phyloP scores from a whole-genome alignment of 257 asterid species.

The Rehmannia glutinosa region DNA sequence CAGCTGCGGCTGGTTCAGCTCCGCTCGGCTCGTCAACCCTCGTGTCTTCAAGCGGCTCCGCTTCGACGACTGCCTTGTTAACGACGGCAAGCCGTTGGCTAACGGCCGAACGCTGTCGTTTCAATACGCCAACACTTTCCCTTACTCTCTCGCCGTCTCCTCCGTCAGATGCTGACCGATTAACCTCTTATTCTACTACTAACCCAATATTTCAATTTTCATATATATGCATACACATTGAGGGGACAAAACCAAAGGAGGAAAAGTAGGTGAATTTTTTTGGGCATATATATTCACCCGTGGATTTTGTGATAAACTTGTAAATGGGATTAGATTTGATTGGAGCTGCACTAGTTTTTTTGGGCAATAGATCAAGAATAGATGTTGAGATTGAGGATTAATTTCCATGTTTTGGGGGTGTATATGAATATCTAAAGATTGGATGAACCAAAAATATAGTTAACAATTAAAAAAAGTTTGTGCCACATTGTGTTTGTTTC shows the following conservation, averaged over 20 bases:
- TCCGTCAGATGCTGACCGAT: conserved; percentile 53
- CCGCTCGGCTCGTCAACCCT: conserved; percentile 81
- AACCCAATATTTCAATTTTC: not conserved
- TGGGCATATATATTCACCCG: too few species aligned
- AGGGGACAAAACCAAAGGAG: not conserved
- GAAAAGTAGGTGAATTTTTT: not conserved
- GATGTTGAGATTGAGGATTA: not conserved
- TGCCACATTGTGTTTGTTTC: too few species aligned
- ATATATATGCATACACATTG: conserved; percentile 10
- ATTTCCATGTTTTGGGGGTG: not conserved
- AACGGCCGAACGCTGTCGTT: conserved; percentile 65
- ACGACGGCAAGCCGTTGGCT: conserved; percentile 65
- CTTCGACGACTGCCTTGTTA: conserved; percentile 70
- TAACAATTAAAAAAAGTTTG: too few species aligned
- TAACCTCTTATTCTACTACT: not conserved
- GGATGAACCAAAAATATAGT: not conserved
- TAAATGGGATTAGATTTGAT: conserved; percentile 22
- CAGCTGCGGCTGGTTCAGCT: conserved; percentile 92
- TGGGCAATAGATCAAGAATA: not conserved
- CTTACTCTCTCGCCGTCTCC: conserved; percentile 58
- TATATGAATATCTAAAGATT: conserved; percentile 9
- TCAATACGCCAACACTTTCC: conserved; percentile 76
- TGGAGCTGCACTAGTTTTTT: conserved; percentile 4
- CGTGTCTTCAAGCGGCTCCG: conserved; percentile 61
- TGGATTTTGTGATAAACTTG: conserved; percentile 14